A percentile compares a stretch with the other conserved stretches of the same genome.
phyloP scores from a whole-genome alignment of 2,329 filamentous ascomycete genomes.

The Beauveria scarabaeidicola region DNA sequence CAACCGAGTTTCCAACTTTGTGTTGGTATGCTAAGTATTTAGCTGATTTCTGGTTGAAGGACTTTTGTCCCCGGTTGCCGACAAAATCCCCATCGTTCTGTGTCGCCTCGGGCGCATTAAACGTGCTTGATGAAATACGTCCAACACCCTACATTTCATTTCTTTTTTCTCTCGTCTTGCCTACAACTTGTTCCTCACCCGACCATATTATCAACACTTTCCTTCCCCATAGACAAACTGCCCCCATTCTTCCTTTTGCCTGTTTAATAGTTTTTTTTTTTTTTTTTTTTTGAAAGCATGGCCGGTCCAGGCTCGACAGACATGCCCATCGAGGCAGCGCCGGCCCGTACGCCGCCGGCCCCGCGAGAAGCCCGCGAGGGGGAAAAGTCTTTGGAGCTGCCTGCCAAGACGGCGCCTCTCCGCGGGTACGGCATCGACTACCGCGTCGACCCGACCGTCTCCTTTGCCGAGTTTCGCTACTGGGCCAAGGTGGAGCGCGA shows the following conservation, averaged over 20 bases:
- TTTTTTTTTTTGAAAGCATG: not conserved
- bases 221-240: too few relatives aligned
- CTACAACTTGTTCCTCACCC: too few relatives aligned
- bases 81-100: not conserved
- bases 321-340: not conserved
- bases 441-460: slow-evolving; percentile 10
- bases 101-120: not conserved
- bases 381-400: not conserved
- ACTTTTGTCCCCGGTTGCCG: not conserved
- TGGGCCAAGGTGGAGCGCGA: slow-evolving; percentile 17
- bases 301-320: not conserved
- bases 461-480: slow-evolving; percentile 17
- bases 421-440: slow-evolving; percentile 4
- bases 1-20: not conserved
- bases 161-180: not conserved
- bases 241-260: not conserved
- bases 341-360: not conserved
- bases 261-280: too few relatives aligned
- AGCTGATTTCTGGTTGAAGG: not conserved
- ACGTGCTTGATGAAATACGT: too few relatives aligned
- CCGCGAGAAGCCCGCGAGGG: too few relatives aligned
- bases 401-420: not conserved
- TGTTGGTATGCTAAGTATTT: not conserved
- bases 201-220: too few relatives aligned
- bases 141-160: not conserved